phyloP scores from a whole-genome alignment of 164 flowering plant genomes.

The Aristolochia californica region DNA sequence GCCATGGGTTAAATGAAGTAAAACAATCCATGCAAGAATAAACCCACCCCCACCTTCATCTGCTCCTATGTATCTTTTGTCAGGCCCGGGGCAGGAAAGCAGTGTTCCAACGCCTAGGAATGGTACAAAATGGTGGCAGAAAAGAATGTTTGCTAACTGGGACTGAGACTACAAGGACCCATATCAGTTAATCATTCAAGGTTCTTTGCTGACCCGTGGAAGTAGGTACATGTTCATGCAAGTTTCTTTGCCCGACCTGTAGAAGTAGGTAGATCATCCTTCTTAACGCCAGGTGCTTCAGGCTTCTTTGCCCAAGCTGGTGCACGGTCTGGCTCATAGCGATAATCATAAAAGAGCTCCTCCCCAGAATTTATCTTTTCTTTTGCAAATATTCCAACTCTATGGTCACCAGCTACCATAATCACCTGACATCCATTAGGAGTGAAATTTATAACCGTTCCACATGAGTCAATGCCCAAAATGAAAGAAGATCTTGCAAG shows the following conservation, averaged over 20 bases:
- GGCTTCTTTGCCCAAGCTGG: conserved; percentile 99
- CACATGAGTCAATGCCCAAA: neutral
- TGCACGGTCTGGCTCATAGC: conserved; percentile 92
- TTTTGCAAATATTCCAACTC: conserved; percentile 97
- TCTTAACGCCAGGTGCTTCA: conserved; percentile 63
- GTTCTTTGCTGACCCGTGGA: too few species aligned
- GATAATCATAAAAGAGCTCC: conserved; percentile 93
- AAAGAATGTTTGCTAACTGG: too few species aligned
- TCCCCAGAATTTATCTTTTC: conserved; percentile 84
- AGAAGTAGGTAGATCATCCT: conserved; percentile 57
- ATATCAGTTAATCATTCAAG: too few species aligned
- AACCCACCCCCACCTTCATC: too few species aligned
- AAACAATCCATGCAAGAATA: too few species aligned
- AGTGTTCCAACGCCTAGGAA: too few species aligned
- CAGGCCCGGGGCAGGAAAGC: too few species aligned
- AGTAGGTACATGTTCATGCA: conserved; percentile 26
- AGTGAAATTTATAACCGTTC: neutral
- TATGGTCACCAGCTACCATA: conserved; percentile 97
- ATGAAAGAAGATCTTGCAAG: too few species aligned
- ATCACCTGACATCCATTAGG: conserved; percentile 53
- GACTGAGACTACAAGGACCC: too few species aligned
- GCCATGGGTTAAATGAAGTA: too few species aligned
- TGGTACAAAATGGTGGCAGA: too few species aligned
- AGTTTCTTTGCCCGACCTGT: conserved; percentile 92
- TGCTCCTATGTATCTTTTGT: too few species aligned